Conservation (phyloP, 1,284 basidiomycete species). For the Malassezia obtusa region DNA sequence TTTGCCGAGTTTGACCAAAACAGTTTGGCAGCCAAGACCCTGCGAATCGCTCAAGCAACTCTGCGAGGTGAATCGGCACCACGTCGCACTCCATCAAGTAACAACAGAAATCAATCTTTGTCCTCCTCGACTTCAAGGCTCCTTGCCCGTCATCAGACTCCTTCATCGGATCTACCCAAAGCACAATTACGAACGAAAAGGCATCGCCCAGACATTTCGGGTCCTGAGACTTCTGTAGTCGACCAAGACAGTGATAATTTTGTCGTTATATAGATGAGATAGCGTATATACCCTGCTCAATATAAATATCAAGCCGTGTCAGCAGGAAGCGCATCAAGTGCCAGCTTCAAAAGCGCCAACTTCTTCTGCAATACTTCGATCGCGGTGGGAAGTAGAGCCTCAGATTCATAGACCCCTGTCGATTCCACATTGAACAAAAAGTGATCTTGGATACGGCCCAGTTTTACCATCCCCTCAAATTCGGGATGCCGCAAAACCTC, state of each 20-base stretch:
- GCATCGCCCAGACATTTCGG: background rate
- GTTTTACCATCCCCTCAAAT: constrained; percentile 72
- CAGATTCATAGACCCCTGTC: constrained; percentile 73
- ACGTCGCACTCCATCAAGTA: background rate
- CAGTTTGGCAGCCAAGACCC: constrained; percentile 10
- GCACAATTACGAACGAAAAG: background rate
- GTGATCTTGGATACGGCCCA: constrained; percentile 79
- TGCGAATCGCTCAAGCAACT: constrained; percentile 14
- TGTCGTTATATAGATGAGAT: constrained; percentile 2
- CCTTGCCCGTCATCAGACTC: constrained; percentile 3
- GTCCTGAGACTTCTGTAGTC: background rate
- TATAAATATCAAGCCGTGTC: background rate
- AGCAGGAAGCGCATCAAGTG: constrained; percentile 26
- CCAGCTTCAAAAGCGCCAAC: constrained; percentile 51
- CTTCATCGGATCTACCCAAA: background rate
- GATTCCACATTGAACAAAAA: constrained; percentile 90
- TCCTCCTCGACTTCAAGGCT: background rate
- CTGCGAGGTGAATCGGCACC: background rate
- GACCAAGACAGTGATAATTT: background rate
- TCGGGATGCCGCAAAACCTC: constrained; percentile 88
- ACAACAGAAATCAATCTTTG: background rate
- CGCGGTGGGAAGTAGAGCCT: constrained; percentile 73
- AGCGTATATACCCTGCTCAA: background rate
- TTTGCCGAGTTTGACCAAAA: constrained; percentile 6
- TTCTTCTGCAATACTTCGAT: constrained; percentile 74